Evolutionary conservation across 345 rosid genomes (phyloP).

Genomic region (Ceriops decandra): DNA sequence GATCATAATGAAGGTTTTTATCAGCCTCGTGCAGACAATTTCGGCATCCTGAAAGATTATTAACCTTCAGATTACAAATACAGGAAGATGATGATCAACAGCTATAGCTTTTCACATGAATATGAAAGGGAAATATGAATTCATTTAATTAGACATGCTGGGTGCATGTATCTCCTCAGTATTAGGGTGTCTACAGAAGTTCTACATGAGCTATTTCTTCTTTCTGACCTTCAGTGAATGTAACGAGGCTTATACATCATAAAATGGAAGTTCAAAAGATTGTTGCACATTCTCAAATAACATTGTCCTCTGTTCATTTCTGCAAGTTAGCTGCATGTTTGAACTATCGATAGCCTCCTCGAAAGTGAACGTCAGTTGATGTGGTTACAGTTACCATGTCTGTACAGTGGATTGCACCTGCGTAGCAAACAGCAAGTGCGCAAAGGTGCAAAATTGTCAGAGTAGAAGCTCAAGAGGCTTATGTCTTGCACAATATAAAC

Average conservation of each 20-base stretch:
- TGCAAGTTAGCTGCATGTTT: conserved; percentile 2
- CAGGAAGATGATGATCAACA: conserved; percentile 5
- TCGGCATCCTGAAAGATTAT: conserved; percentile 33
- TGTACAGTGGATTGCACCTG: conserved; percentile 34
- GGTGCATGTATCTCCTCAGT: not conserved
- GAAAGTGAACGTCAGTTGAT: conserved; percentile 2
- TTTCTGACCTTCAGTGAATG: not conserved
- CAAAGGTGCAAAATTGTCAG: no score
- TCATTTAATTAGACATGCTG: not conserved
- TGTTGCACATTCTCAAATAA: not conserved
- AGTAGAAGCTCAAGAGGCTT: no score
- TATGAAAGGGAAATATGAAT: conserved; percentile 1
- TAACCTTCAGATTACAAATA: conserved; percentile 12
- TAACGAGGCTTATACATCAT: conserved; percentile 14
- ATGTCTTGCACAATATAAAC: no score
- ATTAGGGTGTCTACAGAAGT: not conserved
- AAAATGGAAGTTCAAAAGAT: conserved; percentile 4
- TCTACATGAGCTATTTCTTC: not conserved
- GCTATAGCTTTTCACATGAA: not conserved
- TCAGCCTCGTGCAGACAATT: conserved; percentile 40
- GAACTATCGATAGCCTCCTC: not conserved
- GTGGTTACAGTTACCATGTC: conserved; percentile 15
- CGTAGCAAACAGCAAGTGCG: conserved; percentile 7
- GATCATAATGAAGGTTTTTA: conserved; percentile 37
- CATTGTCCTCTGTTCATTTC: not conserved